These are phyloP conservation scores for Geosmithia morbida DNA, from an alignment of 2,329 filamentous ascomycete species.

Conservation along the genomic window DNA sequence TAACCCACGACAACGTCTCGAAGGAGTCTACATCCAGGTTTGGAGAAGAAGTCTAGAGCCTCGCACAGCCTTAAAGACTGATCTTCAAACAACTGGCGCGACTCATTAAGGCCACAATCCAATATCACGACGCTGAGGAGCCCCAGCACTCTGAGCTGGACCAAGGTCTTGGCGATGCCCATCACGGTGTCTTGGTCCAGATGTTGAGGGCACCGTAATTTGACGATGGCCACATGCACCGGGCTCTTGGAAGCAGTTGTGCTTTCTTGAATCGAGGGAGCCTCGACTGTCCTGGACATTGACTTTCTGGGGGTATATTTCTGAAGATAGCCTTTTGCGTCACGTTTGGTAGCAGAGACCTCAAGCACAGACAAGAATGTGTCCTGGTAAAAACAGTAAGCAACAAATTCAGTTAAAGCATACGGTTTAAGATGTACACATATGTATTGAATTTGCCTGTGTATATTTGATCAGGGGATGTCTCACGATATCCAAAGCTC, in stretches of 20 bases:
- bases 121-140: constrained; percentile 72
- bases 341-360: constrained; percentile 80
- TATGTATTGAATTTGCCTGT: no score
- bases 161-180: constrained; percentile 71
- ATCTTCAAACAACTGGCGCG: constrained; percentile 28
- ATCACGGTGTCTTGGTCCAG: constrained; percentile 54
- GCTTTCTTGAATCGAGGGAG: constrained; percentile 4
- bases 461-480: background rate
- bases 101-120: constrained; percentile 43
- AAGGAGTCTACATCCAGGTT: constrained; percentile 53
- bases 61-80: constrained; percentile 63
- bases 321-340: constrained; percentile 82
- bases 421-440: no score
- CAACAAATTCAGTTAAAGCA: no score
- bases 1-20: constrained; percentile 23
- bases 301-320: constrained; percentile 45
- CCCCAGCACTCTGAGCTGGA: constrained; percentile 70
- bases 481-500: constrained; percentile 4
- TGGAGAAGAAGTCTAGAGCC: constrained; percentile 57
- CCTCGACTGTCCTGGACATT: constrained; percentile 11
- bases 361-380: constrained; percentile 77
- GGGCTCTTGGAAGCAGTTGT: background rate
- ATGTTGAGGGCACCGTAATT: constrained; percentile 59
- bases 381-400: constrained; percentile 36
- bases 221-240: constrained; percentile 58